Conservation (phyloP, 495 filamentous ascomycete species). For the Beverwykella pulmonaria region DNA sequence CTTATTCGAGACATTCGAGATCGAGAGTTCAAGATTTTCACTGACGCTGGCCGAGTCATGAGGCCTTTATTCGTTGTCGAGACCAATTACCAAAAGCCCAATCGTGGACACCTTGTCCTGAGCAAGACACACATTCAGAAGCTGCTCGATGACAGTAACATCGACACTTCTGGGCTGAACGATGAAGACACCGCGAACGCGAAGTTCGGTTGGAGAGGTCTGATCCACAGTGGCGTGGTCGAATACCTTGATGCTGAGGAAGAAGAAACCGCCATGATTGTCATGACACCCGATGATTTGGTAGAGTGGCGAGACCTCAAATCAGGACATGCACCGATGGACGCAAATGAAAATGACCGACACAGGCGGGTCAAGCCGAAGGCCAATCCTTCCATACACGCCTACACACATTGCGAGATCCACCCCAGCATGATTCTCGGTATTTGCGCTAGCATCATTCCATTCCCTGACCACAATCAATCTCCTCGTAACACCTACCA, state of each 20-base stretch:
- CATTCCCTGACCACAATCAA: slow-evolving; percentile 99
- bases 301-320: slow-evolving; percentile 65
- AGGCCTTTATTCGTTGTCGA: slow-evolving; percentile 90
- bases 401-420: slow-evolving; percentile 97
- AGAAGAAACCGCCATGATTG: slow-evolving; percentile 97
- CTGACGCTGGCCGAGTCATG: slow-evolving; percentile 92
- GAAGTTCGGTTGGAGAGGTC: slow-evolving; percentile 78
- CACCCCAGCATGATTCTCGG: slow-evolving; percentile 98
- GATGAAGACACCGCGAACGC: slow-evolving; percentile 22
- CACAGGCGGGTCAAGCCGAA: slow-evolving; percentile 85
- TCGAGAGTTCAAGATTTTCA: slow-evolving; percentile 97
- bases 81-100: slow-evolving; percentile 66
- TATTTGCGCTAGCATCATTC: slow-evolving; percentile 98
- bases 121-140: slow-evolving; percentile 76
- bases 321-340: slow-evolving; percentile 63
- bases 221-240: slow-evolving; percentile 78
- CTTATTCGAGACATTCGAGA: slow-evolving; percentile 94
- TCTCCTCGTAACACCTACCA: slow-evolving; percentile 99
- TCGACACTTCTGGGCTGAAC: slow-evolving; percentile 45
- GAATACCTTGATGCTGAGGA: slow-evolving; percentile 98
- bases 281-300: slow-evolving; percentile 96
- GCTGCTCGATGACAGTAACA: slow-evolving; percentile 69
- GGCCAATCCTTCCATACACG: slow-evolving; percentile 77
- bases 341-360: slow-evolving; percentile 58
- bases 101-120: slow-evolving; percentile 75